Evolutionary conservation across 2,329 filamentous ascomycete species (phyloP).

Genomic region (Rasamsonia emersonii): DNA sequence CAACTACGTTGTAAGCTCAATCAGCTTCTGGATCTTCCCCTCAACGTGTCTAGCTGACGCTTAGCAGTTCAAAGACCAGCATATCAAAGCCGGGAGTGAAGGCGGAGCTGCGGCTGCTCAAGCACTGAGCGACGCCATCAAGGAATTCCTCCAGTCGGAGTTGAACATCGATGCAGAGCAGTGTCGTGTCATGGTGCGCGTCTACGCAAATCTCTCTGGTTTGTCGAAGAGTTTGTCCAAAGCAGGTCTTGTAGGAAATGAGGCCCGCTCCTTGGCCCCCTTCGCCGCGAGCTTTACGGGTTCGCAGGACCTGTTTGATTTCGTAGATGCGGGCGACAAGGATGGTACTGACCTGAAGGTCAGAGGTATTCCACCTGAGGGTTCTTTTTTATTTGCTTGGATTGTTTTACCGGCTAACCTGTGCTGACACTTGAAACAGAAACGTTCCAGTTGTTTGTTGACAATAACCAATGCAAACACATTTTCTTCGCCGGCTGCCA

Average conservation of each 20-base stretch:
- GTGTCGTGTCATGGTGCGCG: conserved; percentile 47
- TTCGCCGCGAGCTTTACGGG: conserved; percentile 52
- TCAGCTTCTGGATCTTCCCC: too few relatives aligned
- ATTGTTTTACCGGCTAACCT: conserved; percentile 4
- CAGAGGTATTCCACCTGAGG: conserved; percentile 41
- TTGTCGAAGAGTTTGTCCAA: conserved; percentile 44
- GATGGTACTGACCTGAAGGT: conserved; percentile 55
- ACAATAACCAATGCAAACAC: conserved; percentile 55
- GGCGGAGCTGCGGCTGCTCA: conserved; percentile 51
- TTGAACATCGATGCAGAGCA: conserved; percentile 41
- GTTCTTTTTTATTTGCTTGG: conserved; percentile 9
- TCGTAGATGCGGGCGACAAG: conserved; percentile 53
- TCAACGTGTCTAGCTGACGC: conserved; percentile 44
- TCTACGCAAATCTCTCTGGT: conserved; percentile 49
- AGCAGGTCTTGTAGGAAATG: conserved; percentile 42
- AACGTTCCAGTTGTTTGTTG: conserved; percentile 41
- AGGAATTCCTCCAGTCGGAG: conserved; percentile 33
- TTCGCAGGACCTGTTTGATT: conserved; percentile 51
- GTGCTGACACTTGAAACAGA: conserved; percentile 13
- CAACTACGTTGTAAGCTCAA: conserved; percentile 41
- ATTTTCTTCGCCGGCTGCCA: conserved; percentile 58
- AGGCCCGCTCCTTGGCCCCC: conserved; percentile 48
- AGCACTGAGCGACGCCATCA: conserved; percentile 44
- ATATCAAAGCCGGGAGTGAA: conserved; percentile 40
- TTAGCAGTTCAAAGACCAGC: conserved; percentile 57